Evolutionary conservation across 169 alveolate genomes (phyloP), one percentile per base, ranked within the genome.

Genomic region (Eimeria falciformis): DNA sequence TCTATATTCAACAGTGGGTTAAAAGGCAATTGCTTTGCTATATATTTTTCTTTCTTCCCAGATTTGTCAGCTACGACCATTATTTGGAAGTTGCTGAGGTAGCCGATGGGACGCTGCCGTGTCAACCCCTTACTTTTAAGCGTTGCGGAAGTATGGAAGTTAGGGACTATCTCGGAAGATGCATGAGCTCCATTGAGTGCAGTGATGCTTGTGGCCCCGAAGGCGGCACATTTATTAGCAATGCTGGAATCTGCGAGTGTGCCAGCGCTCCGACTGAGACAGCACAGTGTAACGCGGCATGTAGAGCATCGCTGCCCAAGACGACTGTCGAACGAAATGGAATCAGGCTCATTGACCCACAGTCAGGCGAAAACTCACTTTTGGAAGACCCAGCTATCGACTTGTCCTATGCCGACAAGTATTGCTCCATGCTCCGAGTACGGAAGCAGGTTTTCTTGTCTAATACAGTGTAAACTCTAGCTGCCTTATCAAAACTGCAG

Each of bases 201-300:
- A n/a, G 56, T 4, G 84, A 75, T 25, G 75, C 93, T 5, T 89
- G 93, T 46, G 81, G 93, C 33, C 83, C 90, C 27, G 89, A 50
- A 46, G 78, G 90, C 33, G 93, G 93, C 45, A 89, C 11, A 43
- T 89, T 89, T 45, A 81, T 77, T 17, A 40, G 23, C 69, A 58
- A 43, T 1, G 73, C 65, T 47, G 93, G 93, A 37, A 40, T 89
- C 7, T 89, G 93, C 53, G 90, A 89, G 73, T 89, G 93, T 83
- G 90, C 79, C n/a, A 69, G 46, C 29, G 93, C 84, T 12, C 78
- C 73, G 23, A 68, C 68, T 5, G 62, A 75, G n/a, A 56, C 88
- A 4, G 65, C 89, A 21, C 93, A 89, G 84, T 89, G 93, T 68
- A 68, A 45, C 40, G 23, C 73, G 65, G 65, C 40, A 66, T 89